Evolutionary conservation across 495 filamentous ascomycete species (phyloP), one percentile per base, ranked within the genome.

Genomic region (Penicillium angulare): DNA sequence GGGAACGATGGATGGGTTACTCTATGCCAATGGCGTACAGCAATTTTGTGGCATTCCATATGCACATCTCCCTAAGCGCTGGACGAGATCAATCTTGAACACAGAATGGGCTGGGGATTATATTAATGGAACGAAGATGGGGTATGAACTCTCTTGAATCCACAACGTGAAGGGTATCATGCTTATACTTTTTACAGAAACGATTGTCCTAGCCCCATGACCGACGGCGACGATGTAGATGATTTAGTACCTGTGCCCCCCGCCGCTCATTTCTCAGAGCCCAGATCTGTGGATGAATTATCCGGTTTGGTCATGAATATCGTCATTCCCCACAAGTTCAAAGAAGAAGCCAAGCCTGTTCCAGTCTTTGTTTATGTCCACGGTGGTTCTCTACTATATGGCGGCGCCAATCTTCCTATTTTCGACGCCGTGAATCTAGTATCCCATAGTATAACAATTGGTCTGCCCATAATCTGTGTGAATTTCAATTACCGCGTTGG

Each of bases 21-120:
- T 29, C 3, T 54, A 49, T 32, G 44, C 51, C 34, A 49, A 48
- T 23, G 45, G 45, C 23, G 44, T 54, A 1, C 36, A 54, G 33
- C 51, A 54, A 43, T 49, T 54, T 10, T 54, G 51, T 16, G 51
- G 45, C 13, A 54, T 48, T 15, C 51, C 51, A 12, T 54, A 54
- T 22, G 51, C 44, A 5, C 34, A 31, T n/a, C 39, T 48, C 7
- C 17, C 44, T 3, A 43, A 54, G 22, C 51, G 44, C n/a, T 49
- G 51, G 51, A 43, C 51, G 0, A 27, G 51, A 13, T 53, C 44
- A 7, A 21, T 22, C 5, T 17, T 53, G 16, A 36, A 29, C 15
- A 53, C 21, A 10, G 34, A 22, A 0, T 53, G 51, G 51, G 22
- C 48, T 1, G 21, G 42, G 12, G 17, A 31, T 0, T 34, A 43